Base-by-base conservation (phyloP, 768 basidiomycete genomes). In the Rhodosporidiobolus odoratus region DNA sequence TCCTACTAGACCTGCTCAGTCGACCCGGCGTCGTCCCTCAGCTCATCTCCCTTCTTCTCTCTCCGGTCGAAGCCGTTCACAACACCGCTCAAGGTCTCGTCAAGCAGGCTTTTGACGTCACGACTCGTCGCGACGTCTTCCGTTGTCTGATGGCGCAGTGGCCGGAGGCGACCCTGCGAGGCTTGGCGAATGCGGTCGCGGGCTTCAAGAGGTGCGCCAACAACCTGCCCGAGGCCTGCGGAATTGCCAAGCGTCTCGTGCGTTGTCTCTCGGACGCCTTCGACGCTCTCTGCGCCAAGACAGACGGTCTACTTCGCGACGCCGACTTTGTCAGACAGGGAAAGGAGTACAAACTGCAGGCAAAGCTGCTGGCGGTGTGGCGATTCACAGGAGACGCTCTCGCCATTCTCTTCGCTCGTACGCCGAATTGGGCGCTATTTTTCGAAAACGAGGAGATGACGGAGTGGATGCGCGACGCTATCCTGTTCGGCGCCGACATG, bases 401-500 rank as follows among this genome's bases (percentile, higher is more conserved):
- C 58, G 84, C 89, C 0, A 83, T 89, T 61, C 92, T 99, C 72
- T 97, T 96, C 82, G 87, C 85, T 77, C 84, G 85, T 62, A 93
- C 93, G 4, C 88, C 88, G 0, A 77, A 82, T 21, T 99, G 96
- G 96, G 85, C 96, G 0, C 79, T 82, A 13, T 88, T 84, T 78
- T 90, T 90, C 79, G 88, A 89, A 63, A 87, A 86, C 75, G 85
- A 87, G 35, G 87, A 87, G 65, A 96, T 99, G 94, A 84, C 89
- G 21, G 85, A 87, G 40, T 99, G 96, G 96, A 98, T 99, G 96
- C 86, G 94, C 65, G 96, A 98, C 78, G 96, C 94, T 4, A 83
- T 98, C 61, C 93, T 98, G 72, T 92, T 96, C 76, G 93, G 89
- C 15, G 82, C 89, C 74, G 90, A 94, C 76, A 84, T 96, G 82